A percentile compares a stretch with the other conserved stretches of the same genome.
These are phyloP conservation scores for Parathielavia appendiculata DNA, from an alignment of 495 filamentous ascomycete species.

Conservation along the genomic window DNA sequence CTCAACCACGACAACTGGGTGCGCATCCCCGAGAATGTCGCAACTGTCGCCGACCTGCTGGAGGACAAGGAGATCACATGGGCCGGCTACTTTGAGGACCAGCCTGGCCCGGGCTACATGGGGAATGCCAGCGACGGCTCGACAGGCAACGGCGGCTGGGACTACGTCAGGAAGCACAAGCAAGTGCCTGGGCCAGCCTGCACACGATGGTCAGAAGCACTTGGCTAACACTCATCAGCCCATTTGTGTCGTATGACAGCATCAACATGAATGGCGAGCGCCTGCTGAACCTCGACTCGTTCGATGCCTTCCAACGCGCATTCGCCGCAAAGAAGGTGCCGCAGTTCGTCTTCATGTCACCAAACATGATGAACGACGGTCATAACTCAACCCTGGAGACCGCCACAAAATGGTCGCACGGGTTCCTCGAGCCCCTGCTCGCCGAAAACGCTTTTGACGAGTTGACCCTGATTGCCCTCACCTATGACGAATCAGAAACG, in stretches of 20 bases:
- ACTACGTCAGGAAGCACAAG: constrained; percentile 72
- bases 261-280: constrained; percentile 49
- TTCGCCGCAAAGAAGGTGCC: constrained; percentile 53
- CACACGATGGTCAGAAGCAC: neutral
- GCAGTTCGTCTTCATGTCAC: constrained; percentile 63
- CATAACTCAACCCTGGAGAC: constrained; percentile 60
- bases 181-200: constrained; percentile 14
- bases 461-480: constrained; percentile 59
- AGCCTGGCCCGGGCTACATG: constrained; percentile 64
- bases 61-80: constrained; percentile 58
- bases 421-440: constrained; percentile 56
- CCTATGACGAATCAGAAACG: constrained; percentile 59
- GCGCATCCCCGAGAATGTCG: constrained; percentile 58
- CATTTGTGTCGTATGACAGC: constrained; percentile 48
- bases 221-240: constrained; percentile 31
- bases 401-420: constrained; percentile 53
- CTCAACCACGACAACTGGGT: constrained; percentile 59
- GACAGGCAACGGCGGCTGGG: constrained; percentile 46
- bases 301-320: constrained; percentile 53
- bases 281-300: constrained; percentile 55
- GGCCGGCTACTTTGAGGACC: constrained; percentile 62
- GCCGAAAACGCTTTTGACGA: constrained; percentile 55
- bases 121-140: constrained; percentile 48
- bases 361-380: constrained; percentile 68
- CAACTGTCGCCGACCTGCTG: constrained; percentile 62